Evolutionary conservation across 352 stramenopile species (phyloP).

Genomic region (Phytophthora pluvialis): DNA sequence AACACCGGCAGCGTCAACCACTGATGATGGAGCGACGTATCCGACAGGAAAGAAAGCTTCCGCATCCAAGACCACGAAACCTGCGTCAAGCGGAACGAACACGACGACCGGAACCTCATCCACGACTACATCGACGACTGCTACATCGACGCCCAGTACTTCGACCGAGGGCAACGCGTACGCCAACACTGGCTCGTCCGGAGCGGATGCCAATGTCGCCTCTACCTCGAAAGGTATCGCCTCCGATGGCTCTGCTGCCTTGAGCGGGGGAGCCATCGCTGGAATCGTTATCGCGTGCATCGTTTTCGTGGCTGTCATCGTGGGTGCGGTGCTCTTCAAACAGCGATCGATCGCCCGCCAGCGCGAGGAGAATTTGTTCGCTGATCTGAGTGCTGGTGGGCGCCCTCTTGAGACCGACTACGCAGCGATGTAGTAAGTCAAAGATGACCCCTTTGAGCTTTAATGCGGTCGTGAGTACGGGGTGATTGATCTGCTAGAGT

Average conservation of each 20-base stretch:
- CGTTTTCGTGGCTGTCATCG: slow-evolving; percentile 21
- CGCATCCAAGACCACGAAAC: slow-evolving; percentile 3
- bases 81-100: slow-evolving; percentile 3
- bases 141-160: slow-evolving; percentile 1
- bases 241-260: slow-evolving; percentile 1
- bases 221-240: slow-evolving; percentile 11
- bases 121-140: neutral
- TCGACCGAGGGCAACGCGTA: neutral
- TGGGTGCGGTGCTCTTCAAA: slow-evolving; percentile 20
- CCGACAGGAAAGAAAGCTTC: neutral
- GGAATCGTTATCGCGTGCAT: slow-evolving; percentile 28
- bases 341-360: slow-evolving; percentile 30
- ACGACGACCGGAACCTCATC: neutral
- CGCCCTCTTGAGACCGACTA: slow-evolving; percentile 32
- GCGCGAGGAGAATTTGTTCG: slow-evolving; percentile 32
- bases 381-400: slow-evolving; percentile 27
- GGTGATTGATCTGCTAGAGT: neutral
- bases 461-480: neutral
- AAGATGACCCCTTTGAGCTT: too few relatives aligned
- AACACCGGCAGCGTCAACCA: slow-evolving; percentile 16
- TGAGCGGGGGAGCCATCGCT: slow-evolving; percentile 21
- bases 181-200: slow-evolving; percentile 4
- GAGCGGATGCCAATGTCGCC: slow-evolving; percentile 1
- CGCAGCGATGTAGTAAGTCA: slow-evolving; percentile 22
- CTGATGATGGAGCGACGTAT: slow-evolving; percentile 10